A percentile compares a stretch with the other conserved stretches of the same genome.
Evolutionary conservation across 371 early-diverging fungal species (phyloP).

Genomic region (Lichtheimia ornata): DNA sequence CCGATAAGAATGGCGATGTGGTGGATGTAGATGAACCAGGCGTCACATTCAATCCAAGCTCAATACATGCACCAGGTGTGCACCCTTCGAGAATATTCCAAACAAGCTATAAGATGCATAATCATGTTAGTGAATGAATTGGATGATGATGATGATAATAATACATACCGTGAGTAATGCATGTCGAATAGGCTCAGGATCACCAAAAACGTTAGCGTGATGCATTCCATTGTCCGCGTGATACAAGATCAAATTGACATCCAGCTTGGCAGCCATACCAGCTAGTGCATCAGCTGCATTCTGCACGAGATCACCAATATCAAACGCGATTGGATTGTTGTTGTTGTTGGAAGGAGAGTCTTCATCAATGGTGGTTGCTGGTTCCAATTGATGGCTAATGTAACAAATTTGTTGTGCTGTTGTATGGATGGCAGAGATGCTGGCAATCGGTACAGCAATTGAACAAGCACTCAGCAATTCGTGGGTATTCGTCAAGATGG

Average conservation of each 20-base stretch:
- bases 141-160: background rate
- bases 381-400: constrained; percentile 35
- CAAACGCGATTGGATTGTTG: constrained; percentile 37
- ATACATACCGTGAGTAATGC: constrained; percentile 56
- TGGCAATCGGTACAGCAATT: constrained; percentile 54
- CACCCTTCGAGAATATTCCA: constrained; percentile 59
- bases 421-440: constrained; percentile 46
- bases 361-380: constrained; percentile 18
- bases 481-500: constrained; percentile 41
- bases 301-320: constrained; percentile 66
- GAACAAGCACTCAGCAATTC: constrained; percentile 57
- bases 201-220: constrained; percentile 58
- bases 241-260: constrained; percentile 62
- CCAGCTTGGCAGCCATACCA: constrained; percentile 56
- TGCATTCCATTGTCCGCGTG: constrained; percentile 58
- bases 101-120: constrained; percentile 41
- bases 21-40: constrained; percentile 23
- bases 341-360: background rate
- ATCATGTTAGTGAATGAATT: background rate
- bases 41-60: constrained; percentile 52
- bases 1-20: constrained; percentile 20
- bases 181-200: constrained; percentile 59
- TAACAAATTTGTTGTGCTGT: constrained; percentile 42
- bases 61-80: constrained; percentile 58
- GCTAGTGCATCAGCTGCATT: constrained; percentile 65